Evolutionary conservation across 108 stramenopile species (phyloP).

Genomic region (Conticribra weissflogii): DNA sequence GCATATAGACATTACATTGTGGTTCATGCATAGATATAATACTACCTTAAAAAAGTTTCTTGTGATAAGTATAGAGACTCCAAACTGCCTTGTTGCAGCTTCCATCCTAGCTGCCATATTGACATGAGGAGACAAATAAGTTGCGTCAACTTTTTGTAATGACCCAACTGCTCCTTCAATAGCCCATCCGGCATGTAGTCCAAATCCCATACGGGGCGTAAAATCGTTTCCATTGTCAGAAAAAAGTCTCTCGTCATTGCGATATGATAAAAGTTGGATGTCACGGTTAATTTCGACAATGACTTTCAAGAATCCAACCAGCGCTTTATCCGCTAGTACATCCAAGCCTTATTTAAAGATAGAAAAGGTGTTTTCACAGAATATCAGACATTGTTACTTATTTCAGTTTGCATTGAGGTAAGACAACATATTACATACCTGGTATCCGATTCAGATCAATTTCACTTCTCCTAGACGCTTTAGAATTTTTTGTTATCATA

Average conservation of each 20-base stretch:
- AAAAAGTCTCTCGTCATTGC: constrained; percentile 52
- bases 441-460: constrained; percentile 53
- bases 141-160: constrained; percentile 93
- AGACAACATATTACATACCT: constrained; percentile 22
- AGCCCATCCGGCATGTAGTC: constrained; percentile 97
- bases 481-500: background rate
- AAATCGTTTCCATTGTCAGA: constrained; percentile 40
- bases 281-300: constrained; percentile 84
- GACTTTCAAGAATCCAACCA: constrained; percentile 82
- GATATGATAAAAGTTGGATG: constrained; percentile 65
- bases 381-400: background rate
- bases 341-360: constrained; percentile 61
- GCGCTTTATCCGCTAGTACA: constrained; percentile 78
- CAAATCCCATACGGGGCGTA: constrained; percentile 74
- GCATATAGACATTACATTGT: constrained; percentile 28
- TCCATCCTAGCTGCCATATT: constrained; percentile 96
- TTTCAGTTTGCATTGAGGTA: no score
- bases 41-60: constrained; percentile 45
- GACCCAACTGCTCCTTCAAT: constrained; percentile 95
- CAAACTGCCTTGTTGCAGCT: constrained; percentile 89
- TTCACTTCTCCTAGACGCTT: background rate
- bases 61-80: constrained; percentile 70
- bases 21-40: constrained; percentile 18
- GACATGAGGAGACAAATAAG: constrained; percentile 95
- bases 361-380: constrained; percentile 38